Evolutionary conservation across 176 grass and related monocot genomes (phyloP), one percentile per base, ranked within the genome.

Genomic region (Eremochloa ophiuroides): DNA sequence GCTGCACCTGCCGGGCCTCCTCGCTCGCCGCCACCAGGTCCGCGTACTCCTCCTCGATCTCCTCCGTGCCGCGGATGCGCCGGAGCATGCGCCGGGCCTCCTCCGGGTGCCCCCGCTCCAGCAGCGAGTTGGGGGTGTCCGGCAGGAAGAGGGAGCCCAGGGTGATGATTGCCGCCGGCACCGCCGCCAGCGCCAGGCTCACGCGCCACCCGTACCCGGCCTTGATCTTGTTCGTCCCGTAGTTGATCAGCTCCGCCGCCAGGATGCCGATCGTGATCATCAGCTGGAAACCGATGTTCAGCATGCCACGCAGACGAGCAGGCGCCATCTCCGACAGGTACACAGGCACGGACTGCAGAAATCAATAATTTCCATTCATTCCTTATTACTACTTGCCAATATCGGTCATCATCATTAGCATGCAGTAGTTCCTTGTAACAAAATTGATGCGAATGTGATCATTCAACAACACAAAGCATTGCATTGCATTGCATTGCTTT

Each of bases 181-280:
- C 92, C 9, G 92, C 95, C 12, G 95, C 95, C 2, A 98, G 91
- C 14, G 92, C 95, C 0, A 98, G 86, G 74, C 95, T 95, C 1
- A 98, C 43, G 53, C 95, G 92, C 95, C 95, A 98, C 3, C 95
- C 95, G 85, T 87, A 94, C 3, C 90, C 90, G 37, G 71, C 84
- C 71, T 89, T 87, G 88, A 98, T 95, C 90, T 98, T 98, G 44
- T 71, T 63, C 0, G 95, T 93, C 17, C 95, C 95, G 46, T 95
- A 95, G 78, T 98, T 98, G 86, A 98, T 98, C 2, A 98, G 88
- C 51, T 38, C 89, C 16, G 95, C 95, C 3, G 79, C 78, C 3
- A 98, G 83, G 86, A 98, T 98, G 79, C 95, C 95, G 70, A 98
- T 91, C 0, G 95, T 98, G 86, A 95, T 93, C 95, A 98, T 98